A percentile compares a stretch with the other conserved stretches of the same genome.
These are phyloP conservation scores for Viola pubescens DNA, from an alignment of 441 rosid species.

Conservation along the genomic window DNA sequence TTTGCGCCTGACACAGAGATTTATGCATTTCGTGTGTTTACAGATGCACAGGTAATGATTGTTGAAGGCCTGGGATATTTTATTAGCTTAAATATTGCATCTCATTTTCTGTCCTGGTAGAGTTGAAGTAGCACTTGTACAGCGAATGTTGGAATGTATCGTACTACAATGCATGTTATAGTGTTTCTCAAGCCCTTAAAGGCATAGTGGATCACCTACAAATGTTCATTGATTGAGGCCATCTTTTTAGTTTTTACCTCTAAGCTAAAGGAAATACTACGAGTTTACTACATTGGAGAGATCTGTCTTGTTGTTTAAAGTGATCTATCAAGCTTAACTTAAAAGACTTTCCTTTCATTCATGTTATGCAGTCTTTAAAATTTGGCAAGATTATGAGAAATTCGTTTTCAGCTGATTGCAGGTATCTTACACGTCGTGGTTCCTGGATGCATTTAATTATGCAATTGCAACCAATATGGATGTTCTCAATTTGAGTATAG, in stretches of 20 bases:
- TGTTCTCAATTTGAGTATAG: conserved; percentile 95
- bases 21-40: conserved; percentile 93
- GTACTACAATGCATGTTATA: background rate
- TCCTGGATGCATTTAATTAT: conserved; percentile 97
- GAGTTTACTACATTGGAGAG: background rate
- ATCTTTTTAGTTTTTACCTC: too few species aligned
- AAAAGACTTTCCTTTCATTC: background rate
- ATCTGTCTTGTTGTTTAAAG: background rate
- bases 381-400: conserved; percentile 64
- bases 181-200: too few species aligned
- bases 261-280: too few species aligned
- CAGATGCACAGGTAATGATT: conserved; percentile 95
- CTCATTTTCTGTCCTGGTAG: conserved; percentile 1
- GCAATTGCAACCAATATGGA: conserved; percentile 94
- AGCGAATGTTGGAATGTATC: background rate
- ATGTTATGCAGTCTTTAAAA: conserved; percentile 8
- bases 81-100: conserved; percentile 10
- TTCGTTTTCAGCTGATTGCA: conserved; percentile 91
- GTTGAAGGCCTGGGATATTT: conserved; percentile 20
- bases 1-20: conserved; percentile 95
- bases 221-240: too few species aligned
- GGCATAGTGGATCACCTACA: too few species aligned
- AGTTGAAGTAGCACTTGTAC: too few species aligned
- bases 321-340: background rate
- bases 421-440: conserved; percentile 99